Percentiles rank a stretch among this genome's conserved stretches.
These are phyloP conservation scores for Cyberlindnera meyerae DNA, from an alignment of 805 yeast species.

Conservation along the genomic window DNA sequence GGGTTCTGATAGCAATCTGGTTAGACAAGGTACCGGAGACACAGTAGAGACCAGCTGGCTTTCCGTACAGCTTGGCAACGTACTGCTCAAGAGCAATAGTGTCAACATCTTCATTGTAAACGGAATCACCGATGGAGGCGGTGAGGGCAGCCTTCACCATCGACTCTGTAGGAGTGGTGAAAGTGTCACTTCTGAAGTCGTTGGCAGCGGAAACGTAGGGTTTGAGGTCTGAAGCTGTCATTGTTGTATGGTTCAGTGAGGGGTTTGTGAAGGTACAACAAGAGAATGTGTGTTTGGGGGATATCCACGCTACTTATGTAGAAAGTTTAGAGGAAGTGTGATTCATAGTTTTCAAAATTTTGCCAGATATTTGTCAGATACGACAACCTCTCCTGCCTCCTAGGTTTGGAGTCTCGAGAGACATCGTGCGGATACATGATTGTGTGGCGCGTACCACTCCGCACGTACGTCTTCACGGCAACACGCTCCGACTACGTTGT, in stretches of 20 bases:
- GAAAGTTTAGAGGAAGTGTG: no score
- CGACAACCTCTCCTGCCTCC: no score
- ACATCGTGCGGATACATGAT: no score
- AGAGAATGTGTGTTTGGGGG: not conserved
- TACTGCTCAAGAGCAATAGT: conserved; percentile 59
- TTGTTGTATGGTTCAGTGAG: not conserved
- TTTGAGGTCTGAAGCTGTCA: conserved; percentile 45
- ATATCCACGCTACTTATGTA: no score
- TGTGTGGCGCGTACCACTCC: no score
- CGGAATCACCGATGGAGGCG: conserved; percentile 78
- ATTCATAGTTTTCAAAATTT: no score
- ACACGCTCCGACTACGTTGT: no score
- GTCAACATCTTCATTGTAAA: conserved; percentile 75
- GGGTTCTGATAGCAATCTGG: conserved; percentile 78
- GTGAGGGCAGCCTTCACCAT: conserved; percentile 59
- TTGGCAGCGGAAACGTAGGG: conserved; percentile 41
- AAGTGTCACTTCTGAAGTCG: conserved; percentile 76
- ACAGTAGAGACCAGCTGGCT: conserved; percentile 79
- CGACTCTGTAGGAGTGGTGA: conserved; percentile 76
- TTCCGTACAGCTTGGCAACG: conserved; percentile 68
- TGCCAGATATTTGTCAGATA: no score
- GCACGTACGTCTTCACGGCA: no score
- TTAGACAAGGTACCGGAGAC: conserved; percentile 89
- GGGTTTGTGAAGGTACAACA: no score
- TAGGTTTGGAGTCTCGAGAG: no score